phyloP scores from a whole-genome alignment of 2,329 filamentous ascomycete species.

The Xylariaceae sp. region DNA sequence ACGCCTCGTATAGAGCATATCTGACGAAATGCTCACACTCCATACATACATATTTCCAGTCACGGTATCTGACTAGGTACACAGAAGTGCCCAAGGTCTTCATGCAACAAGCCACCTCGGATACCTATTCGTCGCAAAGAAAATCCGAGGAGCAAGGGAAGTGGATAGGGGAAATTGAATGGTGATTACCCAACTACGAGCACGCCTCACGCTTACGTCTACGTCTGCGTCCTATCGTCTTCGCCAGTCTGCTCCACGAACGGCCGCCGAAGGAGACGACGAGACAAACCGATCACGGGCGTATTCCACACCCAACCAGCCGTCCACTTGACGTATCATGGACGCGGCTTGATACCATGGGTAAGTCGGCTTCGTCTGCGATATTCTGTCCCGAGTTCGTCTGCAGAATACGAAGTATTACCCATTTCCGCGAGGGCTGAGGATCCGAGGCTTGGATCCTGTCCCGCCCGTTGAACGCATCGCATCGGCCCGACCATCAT shows the following conservation, averaged over 20 bases:
- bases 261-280: neutral
- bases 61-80: neutral
- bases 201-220: neutral
- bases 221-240: neutral
- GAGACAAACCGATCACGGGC: neutral
- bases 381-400: neutral
- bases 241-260: neutral
- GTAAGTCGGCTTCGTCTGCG: conserved; percentile 19
- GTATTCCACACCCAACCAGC: conserved; percentile 6
- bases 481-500: neutral
- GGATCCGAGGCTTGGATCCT: neutral
- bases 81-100: neutral
- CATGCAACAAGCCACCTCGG: conserved; percentile 9
- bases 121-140: neutral
- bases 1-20: neutral
- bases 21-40: neutral
- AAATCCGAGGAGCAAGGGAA: neutral
- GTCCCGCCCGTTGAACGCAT: neutral
- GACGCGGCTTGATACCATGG: conserved; percentile 26
- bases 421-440: neutral
- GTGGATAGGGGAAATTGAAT: neutral
- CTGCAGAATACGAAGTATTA: neutral
- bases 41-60: neutral
- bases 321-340: conserved; percentile 21
- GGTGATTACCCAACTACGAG: neutral